Conservation (phyloP, 768 basidiomycete species). For the Rhodotorula diobovata region DNA sequence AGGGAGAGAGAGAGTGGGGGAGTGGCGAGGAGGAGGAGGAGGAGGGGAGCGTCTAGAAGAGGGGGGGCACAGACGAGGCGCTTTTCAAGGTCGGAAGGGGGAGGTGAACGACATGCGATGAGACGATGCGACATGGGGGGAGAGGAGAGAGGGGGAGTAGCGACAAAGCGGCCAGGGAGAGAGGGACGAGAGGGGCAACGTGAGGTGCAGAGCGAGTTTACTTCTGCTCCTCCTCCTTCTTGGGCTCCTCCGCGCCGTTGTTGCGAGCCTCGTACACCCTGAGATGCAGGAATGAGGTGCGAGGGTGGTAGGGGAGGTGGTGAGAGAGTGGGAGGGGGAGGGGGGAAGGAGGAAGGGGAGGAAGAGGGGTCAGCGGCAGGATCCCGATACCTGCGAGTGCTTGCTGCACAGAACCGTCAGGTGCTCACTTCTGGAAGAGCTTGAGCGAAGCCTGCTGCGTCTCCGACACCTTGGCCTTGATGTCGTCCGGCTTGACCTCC, state of each 20-base stretch:
- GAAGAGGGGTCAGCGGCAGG: neutral
- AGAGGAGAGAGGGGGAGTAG: too few species aligned
- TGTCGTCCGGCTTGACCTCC: constrained; percentile 72
- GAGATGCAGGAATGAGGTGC: neutral
- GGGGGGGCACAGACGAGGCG: neutral
- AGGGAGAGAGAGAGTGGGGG: neutral
- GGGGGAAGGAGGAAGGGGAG: neutral
- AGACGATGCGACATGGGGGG: neutral
- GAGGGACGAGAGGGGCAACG: neutral
- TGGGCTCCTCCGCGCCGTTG: neutral
- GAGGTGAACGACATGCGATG: constrained; percentile 11
- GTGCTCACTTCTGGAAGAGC: constrained; percentile 16
- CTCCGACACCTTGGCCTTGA: constrained; percentile 88
- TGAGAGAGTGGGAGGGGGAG: neutral
- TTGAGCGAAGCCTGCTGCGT: constrained; percentile 60
- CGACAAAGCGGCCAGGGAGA: neutral
- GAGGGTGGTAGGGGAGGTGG: neutral
- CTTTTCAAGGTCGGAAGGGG: neutral
- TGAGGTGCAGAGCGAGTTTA: neutral
- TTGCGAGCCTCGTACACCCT: constrained; percentile 13
- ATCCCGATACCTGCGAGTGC: too few species aligned
- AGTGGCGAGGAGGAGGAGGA: neutral
- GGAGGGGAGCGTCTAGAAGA: neutral
- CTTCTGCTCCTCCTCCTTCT: constrained; percentile 17
- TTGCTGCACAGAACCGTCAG: too few species aligned